Evolutionary conservation across 2,329 filamentous ascomycete genomes (phyloP).

Genomic region (Aspergillus sp.): DNA sequence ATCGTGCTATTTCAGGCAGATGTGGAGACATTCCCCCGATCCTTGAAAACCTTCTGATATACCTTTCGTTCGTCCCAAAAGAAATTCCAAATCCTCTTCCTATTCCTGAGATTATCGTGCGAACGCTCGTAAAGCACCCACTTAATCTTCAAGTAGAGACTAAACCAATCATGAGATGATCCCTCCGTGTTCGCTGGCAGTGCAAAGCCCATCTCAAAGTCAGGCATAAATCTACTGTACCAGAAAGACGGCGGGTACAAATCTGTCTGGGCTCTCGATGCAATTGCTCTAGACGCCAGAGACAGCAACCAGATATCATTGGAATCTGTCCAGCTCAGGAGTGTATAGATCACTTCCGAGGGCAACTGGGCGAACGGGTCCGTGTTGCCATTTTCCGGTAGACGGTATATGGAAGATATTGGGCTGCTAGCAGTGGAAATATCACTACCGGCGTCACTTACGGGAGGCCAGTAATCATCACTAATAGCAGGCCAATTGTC

Average conservation of each 20-base stretch:
- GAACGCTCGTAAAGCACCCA: neutral
- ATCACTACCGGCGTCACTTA: no score
- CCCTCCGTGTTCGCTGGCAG: neutral
- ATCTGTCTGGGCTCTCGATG: neutral
- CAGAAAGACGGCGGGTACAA: neutral
- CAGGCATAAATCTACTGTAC: neutral
- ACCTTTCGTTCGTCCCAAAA: neutral
- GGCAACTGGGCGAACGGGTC: neutral
- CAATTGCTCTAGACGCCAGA: neutral
- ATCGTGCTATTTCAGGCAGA: no score
- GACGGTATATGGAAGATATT: no score
- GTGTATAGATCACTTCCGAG: neutral
- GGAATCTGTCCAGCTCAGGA: neutral
- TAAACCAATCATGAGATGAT: neutral
- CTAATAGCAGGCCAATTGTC: no score
- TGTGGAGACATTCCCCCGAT: no score
- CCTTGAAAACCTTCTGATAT: neutral
- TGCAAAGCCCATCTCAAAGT: neutral
- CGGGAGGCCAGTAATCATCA: no score
- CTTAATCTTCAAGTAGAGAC: neutral
- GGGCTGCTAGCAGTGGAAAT: no score
- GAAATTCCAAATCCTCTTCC: neutral
- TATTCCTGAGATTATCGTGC: neutral
- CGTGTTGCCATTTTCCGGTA: no score
- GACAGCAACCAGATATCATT: neutral